Evolutionary conservation across 176 grass and related monocot genomes (phyloP), one percentile per base, ranked within the genome.

Genomic region (Luzula sylvatica): DNA sequence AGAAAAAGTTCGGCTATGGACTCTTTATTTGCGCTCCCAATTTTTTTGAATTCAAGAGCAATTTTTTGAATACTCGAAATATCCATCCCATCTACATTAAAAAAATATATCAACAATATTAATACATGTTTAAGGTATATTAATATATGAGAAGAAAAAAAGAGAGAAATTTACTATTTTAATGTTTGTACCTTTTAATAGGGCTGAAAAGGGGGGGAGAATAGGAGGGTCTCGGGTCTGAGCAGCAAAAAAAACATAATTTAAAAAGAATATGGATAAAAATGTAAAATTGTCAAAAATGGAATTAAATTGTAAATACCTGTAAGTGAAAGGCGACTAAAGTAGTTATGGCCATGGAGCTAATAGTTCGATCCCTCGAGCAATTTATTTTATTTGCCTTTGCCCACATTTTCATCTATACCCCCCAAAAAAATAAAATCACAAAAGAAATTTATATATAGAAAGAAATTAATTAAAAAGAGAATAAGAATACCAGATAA

Each of bases 251-350:
- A 83, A 67, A 65, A 7, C 7, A 30, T 27, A 27, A 17, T 51
- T 11, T 7, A 19, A 23, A 51, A 51, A 56, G 50, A 59, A 57
- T 8, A 11, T 2, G 30, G 23, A 40, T 13, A 68, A 11, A 68
- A 24, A 15, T 35, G 52, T 50, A 57, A 54, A 30, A 72, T 35
- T 23, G 8, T 27, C 13, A 23, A 65, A 59, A 52, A 44, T 2
- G 14, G 63, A 65, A 30, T 69, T 7, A 15, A 68, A 52, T n/a
- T n/a, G 38, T 14, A 58, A 52, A 21, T 83, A 88, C 90, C 90
- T 96, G 90, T 64, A 96, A 76, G 73, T 89, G 90, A 55, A 96
- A 96, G 76, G 90, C 77, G 35, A 89, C 77, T 67, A 96, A 76
- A 1, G 90, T 75, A 75, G 88, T 77, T 50, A 96, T 86, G 39